Base-by-base conservation (phyloP, 306 rosid genomes). In the Inga laurina region DNA sequence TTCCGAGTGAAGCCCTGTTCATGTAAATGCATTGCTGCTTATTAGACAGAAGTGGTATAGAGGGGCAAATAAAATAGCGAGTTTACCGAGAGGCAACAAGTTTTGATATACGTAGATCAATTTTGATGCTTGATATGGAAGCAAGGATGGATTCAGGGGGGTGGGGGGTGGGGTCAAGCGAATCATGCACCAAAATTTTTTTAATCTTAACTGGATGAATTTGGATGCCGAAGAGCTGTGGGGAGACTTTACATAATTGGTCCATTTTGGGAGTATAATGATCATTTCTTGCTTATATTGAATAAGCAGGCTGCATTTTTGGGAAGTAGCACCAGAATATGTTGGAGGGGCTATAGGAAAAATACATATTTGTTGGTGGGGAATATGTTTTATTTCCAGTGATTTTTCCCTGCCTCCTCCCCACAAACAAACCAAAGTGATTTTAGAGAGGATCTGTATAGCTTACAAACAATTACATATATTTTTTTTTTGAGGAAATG, bases 271-370 rank as follows among this genome's bases (percentile, higher is more conserved):
- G 59, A 77, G 70, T 64, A 77, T 75, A 78, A 67, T 51, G 49
- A 75, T 85, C 79, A 61, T 84, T 91, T 77, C 76, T 84, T 83
- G 90, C 83, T 86, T 86, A 76, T 85, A 79, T 80, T 85, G 85
- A 88, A 82, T 91, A 91, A 86, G 89, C 80, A 84, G 88, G 86
- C 75, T 83, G 74, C 83, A 84, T 80, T 83, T 34, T 76, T 77
- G 86, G 82, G 82, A 65, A 67, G 85, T 59, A 79, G 67, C 61
- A 83, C 65, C 68, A 10, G 56, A 41, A 61, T 51, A 46, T 65
- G 68, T 27, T 27, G 37, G 66, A 22, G 66, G 68, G 37, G 68
- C 30, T 11, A 11, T 62, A 62, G 30, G 13, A 62, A 62, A 62
- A 10, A 27, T 61, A 75, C 79, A 80, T 84, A 82, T 85, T 82